phyloP scores from a whole-genome alignment of 805 yeast genomes.

The Diddensiella santjacobensis region DNA sequence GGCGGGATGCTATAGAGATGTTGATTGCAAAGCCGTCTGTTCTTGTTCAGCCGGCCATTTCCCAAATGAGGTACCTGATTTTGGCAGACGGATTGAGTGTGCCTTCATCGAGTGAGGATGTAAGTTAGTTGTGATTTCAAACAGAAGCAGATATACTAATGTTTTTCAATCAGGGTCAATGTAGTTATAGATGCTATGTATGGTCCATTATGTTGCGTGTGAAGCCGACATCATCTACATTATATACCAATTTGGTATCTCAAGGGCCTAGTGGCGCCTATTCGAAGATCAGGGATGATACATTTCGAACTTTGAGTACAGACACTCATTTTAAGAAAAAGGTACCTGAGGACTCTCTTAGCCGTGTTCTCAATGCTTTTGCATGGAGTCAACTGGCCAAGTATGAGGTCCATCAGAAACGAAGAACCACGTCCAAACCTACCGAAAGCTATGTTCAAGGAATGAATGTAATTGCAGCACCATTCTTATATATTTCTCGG shows the following conservation, averaged over 20 bases:
- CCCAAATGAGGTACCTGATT: constrained; percentile 51
- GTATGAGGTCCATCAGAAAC: neutral
- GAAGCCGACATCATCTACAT: constrained; percentile 51
- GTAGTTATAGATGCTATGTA: constrained; percentile 68
- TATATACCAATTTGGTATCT: constrained; percentile 51
- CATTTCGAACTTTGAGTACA: constrained; percentile 78
- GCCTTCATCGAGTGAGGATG: constrained; percentile 15
- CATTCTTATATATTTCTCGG: constrained; percentile 68
- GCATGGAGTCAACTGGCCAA: constrained; percentile 40
- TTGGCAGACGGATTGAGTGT: constrained; percentile 44
- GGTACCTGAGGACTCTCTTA: constrained; percentile 66
- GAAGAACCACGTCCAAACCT: neutral
- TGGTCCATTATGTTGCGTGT: constrained; percentile 77
- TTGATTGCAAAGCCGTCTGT: constrained; percentile 36
- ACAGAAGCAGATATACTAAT: no score
- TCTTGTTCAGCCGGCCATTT: constrained; percentile 46
- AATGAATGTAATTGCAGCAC: constrained; percentile 82
- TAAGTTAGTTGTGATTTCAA: constrained; percentile 11
- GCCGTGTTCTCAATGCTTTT: constrained; percentile 67
- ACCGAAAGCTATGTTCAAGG: constrained; percentile 71
- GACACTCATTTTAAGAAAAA: constrained; percentile 59
- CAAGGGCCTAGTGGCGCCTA: constrained; percentile 58
- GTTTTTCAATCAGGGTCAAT: constrained; percentile 40
- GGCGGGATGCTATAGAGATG: constrained; percentile 54
- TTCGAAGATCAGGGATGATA: constrained; percentile 75